Conservation (phyloP, 805 yeast species). For the Yarrowia keelungensis region DNA sequence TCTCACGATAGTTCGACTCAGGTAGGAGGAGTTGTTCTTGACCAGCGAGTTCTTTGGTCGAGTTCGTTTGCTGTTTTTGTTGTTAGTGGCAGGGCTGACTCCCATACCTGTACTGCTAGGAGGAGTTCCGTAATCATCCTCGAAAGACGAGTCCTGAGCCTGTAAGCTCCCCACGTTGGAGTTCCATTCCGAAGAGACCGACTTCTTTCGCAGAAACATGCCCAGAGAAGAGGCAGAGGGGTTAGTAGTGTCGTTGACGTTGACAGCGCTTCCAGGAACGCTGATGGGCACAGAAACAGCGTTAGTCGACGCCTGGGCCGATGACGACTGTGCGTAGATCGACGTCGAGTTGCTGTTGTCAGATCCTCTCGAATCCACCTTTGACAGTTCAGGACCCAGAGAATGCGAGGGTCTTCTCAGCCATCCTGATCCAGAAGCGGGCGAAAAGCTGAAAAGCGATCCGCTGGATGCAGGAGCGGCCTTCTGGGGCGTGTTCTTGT, state of each 20-base stretch:
- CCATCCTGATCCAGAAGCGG: conserved; percentile 29
- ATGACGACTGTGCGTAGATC: conserved; percentile 9
- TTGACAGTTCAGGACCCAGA: conserved; percentile 8
- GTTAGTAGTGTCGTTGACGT: not conserved
- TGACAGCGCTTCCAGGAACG: conserved; percentile 9
- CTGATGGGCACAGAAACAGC: conserved; percentile 30
- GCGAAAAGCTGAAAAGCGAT: conserved; percentile 15
- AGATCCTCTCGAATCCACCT: conserved; percentile 28
- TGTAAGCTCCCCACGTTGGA: conserved; percentile 1
- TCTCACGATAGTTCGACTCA: conserved; percentile 50
- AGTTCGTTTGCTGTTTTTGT: conserved; percentile 40
- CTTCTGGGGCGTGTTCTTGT: conserved; percentile 7
- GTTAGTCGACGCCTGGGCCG: conserved; percentile 15
- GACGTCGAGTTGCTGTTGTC: conserved; percentile 16
- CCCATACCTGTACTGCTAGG: conserved; percentile 10
- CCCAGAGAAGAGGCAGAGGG: conserved; percentile 5
- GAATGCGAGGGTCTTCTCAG: conserved; percentile 15
- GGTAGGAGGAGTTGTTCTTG: conserved; percentile 52
- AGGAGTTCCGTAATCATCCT: conserved; percentile 26
- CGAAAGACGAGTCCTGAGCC: conserved; percentile 14
- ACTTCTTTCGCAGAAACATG: conserved; percentile 30
- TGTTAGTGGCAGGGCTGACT: conserved; percentile 6
- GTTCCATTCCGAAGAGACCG: conserved; percentile 13
- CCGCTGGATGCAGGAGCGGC: not conserved
- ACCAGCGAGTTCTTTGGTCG: conserved; percentile 50